A percentile compares a stretch with the other conserved stretches of the same genome.
Evolutionary conservation across 2,329 filamentous ascomycete species (phyloP).

Genomic region (Colletotrichum cereale): DNA sequence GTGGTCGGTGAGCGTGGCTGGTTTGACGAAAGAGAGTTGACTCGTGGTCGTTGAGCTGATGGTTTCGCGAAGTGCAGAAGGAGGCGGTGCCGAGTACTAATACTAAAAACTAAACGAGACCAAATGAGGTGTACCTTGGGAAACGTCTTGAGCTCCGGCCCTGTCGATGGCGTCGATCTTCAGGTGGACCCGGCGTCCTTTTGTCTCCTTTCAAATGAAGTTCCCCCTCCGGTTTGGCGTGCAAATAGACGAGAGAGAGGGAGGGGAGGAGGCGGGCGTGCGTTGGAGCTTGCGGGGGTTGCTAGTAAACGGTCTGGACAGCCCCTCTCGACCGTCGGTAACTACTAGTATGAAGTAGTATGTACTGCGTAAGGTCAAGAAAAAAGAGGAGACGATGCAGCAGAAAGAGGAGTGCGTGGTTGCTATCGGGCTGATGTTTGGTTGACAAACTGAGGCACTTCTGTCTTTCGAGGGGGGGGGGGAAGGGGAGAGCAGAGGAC

Average conservation of each 20-base stretch:
- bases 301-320: conserved; percentile 12
- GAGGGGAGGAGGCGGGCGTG: conserved; percentile 16
- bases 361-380: conserved; percentile 17
- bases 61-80: conserved; percentile 25
- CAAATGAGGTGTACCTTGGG: conserved; percentile 1
- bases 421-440: conserved; percentile 32
- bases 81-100: conserved; percentile 35
- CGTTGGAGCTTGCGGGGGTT: conserved; percentile 34
- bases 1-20: conserved; percentile 16
- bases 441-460: conserved; percentile 36
- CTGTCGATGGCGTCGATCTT: conserved; percentile 38
- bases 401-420: conserved; percentile 24
- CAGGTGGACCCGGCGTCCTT: conserved; percentile 33
- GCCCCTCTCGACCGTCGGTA: conserved; percentile 30
- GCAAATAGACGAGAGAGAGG: conserved; percentile 13
- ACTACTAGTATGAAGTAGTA: too few species aligned
- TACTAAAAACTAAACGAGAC: conserved; percentile 34
- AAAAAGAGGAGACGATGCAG: conserved; percentile 35
- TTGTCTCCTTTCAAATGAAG: conserved; percentile 40
- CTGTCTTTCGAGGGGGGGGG: not conserved
- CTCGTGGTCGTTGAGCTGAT: conserved; percentile 33
- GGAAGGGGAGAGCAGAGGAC: not conserved
- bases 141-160: conserved; percentile 21
- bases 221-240: conserved; percentile 29
- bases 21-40: conserved; percentile 18